Evolutionary conservation across 352 stramenopile genomes (phyloP), one percentile per base, ranked within the genome.

Genomic region (Pythium graminicola): DNA sequence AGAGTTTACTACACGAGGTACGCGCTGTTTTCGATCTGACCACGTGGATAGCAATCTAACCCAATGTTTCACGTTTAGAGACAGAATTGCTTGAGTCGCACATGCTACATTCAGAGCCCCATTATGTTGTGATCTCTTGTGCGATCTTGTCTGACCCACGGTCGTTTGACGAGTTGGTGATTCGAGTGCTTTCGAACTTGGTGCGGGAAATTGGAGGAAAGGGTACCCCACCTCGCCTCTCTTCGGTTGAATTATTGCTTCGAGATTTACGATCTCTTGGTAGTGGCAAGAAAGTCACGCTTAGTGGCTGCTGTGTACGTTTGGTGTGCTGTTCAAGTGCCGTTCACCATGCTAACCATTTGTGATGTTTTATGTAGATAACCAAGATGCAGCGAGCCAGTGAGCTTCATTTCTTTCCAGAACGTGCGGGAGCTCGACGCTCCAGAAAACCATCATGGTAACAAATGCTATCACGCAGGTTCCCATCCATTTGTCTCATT

Each of bases 151-250:
- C 67, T n/a, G 77, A 90, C 19, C 51, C 62, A 7, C 35, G 52
- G 4, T 69, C 76, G 52, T 91, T 91, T 29, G 70, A 88, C 26
- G 82, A 89, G 49, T 64, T 93, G 28, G 47, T 72, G 4, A 69
- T 82, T 54, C 80, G 82, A 8, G 36, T 91, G 1, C 55, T 91
- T 9, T 79, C 76, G 6, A 64, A 62, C 33, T 61, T 89, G 17
- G 64, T 91, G 27, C 46, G 72, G 23, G 41, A 60, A 4, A 42
- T 91, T 27, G 78, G 82, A 7, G 69, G 57, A 17, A 89, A 86
- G 54, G 59, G 77, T 10, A 62, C 61, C 6, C 76, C 82, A 13
- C 82, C 82, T 13, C 69, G 82, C 17, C 58, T 87, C 26, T 72
- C 76, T 19, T 82, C 82, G 0, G 43, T 91, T 16, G 38, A 49